A percentile compares a stretch with the other conserved stretches of the same genome.
Conservation (phyloP, 2,329 filamentous ascomycete genomes). For the Colletotrichum theobromicola region DNA sequence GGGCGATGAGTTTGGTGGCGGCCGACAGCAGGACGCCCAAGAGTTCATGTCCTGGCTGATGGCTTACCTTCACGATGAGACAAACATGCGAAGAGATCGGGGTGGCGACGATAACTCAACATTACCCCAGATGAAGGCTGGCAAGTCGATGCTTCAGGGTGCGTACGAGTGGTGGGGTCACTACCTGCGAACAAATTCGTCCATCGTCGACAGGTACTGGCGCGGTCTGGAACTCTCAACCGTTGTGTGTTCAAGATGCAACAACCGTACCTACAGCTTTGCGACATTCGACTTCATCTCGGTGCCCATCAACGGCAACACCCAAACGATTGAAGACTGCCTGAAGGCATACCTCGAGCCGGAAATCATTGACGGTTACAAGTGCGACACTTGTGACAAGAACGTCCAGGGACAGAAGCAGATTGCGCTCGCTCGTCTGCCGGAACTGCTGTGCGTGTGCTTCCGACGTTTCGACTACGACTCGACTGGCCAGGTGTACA, state of each 20-base stretch:
- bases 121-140: constrained; percentile 34
- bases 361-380: constrained; percentile 71
- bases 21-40: constrained; percentile 86
- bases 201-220: constrained; percentile 82
- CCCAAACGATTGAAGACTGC: constrained; percentile 61
- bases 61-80: constrained; percentile 83
- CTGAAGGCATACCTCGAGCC: constrained; percentile 72
- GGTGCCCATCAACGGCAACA: constrained; percentile 40
- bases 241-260: constrained; percentile 68
- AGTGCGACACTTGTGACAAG: constrained; percentile 77
- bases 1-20: constrained; percentile 67
- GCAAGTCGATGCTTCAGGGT: constrained; percentile 52
- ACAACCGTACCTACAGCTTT: constrained; percentile 52
- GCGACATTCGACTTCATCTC: constrained; percentile 60
- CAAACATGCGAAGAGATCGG: constrained; percentile 62
- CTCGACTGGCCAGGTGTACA: constrained; percentile 33
- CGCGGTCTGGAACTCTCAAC: constrained; percentile 77
- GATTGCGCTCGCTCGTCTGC: constrained; percentile 77
- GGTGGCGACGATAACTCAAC: constrained; percentile 19
- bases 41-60: constrained; percentile 88
- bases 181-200: constrained; percentile 72
- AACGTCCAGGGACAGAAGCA: constrained; percentile 72
- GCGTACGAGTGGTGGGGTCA: constrained; percentile 76
- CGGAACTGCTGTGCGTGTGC: constrained; percentile 78
- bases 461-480: constrained; percentile 65